These are phyloP conservation scores for Globisporangium solare DNA, from an alignment of 352 stramenopile species.

Conservation along the genomic window DNA sequence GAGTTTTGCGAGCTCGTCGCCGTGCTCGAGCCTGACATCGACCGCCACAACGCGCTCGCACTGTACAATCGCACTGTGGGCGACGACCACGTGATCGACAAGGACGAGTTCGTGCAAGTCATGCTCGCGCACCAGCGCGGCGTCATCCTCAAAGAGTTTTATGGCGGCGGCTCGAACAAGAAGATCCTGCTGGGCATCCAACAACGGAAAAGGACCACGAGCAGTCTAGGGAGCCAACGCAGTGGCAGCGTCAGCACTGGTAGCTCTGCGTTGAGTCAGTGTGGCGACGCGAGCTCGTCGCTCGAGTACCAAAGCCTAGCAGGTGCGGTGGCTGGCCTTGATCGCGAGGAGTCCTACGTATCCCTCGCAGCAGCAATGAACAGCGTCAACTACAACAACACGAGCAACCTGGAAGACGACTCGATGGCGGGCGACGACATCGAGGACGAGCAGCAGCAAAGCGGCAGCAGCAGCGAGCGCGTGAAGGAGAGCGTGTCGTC, in stretches of 20 bases:
- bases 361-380: constrained; percentile 49
- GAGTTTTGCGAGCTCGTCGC: constrained; percentile 69
- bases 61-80: constrained; percentile 64
- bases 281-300: neutral
- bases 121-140: constrained; percentile 72
- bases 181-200: constrained; percentile 47
- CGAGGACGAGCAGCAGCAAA: constrained; percentile 17
- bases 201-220: constrained; percentile 35
- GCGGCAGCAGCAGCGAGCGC: constrained; percentile 5
- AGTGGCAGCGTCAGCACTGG: neutral
- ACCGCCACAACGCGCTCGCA: constrained; percentile 46
- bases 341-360: constrained; percentile 54
- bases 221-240: no score
- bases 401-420: constrained; percentile 8
- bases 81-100: constrained; percentile 76
- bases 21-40: constrained; percentile 59
- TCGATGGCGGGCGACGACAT: constrained; percentile 24
- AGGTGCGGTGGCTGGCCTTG: constrained; percentile 25
- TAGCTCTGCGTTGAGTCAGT: neutral
- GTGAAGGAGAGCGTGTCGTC: constrained; percentile 60
- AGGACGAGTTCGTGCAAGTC: constrained; percentile 70
- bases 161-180: constrained; percentile 43
- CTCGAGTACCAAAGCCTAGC: constrained; percentile 22
- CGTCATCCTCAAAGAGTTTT: constrained; percentile 62
- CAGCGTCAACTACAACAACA: constrained; percentile 10